phyloP scores from a whole-genome alignment of 352 stramenopile genomes.

The Paralagenidium karlingii region DNA sequence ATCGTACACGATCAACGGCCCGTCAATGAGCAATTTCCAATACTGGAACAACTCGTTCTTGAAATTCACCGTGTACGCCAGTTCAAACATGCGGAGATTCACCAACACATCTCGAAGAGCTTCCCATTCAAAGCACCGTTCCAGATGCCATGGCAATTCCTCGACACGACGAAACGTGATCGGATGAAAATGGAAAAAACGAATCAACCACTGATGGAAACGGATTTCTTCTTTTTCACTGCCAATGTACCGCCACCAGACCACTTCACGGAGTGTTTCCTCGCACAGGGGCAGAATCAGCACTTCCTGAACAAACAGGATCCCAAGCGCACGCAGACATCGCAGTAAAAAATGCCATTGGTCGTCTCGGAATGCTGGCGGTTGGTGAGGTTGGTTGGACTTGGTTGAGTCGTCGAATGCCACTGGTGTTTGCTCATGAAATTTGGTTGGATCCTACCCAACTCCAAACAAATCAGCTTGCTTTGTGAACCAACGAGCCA shows the following conservation, averaged over 20 bases:
- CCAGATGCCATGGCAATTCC: slow-evolving; percentile 89
- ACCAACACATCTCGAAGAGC: slow-evolving; percentile 79
- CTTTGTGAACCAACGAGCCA: too few relatives aligned
- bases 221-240: slow-evolving; percentile 49
- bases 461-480: too few relatives aligned
- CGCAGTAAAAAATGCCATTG: slow-evolving; percentile 64
- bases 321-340: slow-evolving; percentile 49
- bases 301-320: slow-evolving; percentile 77
- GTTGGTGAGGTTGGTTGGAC: slow-evolving; percentile 10
- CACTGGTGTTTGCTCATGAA: too few relatives aligned
- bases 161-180: slow-evolving; percentile 71
- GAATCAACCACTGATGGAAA: slow-evolving; percentile 76
- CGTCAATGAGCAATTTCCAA: slow-evolving; percentile 79
- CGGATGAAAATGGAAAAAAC: slow-evolving; percentile 70
- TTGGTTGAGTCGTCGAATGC: slow-evolving; percentile 17
- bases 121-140: slow-evolving; percentile 82
- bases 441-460: too few relatives aligned
- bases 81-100: slow-evolving; percentile 86
- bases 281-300: slow-evolving; percentile 82
- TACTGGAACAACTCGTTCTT: slow-evolving; percentile 87
- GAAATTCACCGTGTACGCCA: slow-evolving; percentile 84
- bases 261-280: slow-evolving; percentile 74
- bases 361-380: slow-evolving; percentile 44
- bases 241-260: slow-evolving; percentile 81
- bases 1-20: slow-evolving; percentile 21